phyloP scores from a whole-genome alignment of 2,329 filamentous ascomycete species.

The Pseudogymnoascus sp. region DNA sequence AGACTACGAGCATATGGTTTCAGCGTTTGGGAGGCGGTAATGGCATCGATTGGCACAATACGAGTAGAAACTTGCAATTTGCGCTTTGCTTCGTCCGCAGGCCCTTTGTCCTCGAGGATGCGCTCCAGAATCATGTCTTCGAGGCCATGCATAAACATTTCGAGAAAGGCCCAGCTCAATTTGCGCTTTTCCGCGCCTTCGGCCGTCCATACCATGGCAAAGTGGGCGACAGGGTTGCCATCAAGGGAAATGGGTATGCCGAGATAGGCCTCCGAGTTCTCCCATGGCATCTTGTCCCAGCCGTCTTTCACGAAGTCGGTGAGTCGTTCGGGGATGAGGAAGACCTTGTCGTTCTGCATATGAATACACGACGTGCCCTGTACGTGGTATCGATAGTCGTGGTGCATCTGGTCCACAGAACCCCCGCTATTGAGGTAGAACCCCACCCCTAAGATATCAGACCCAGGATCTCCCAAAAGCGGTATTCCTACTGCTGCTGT shows the following conservation, averaged over 20 bases:
- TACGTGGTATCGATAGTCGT: constrained; percentile 55
- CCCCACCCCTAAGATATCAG: constrained; percentile 55
- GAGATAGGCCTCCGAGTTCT: constrained; percentile 57
- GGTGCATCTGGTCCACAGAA: constrained; percentile 42
- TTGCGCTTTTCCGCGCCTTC: constrained; percentile 48
- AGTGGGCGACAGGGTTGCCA: constrained; percentile 59
- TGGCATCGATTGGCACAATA: constrained; percentile 45
- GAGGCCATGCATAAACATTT: constrained; percentile 59
- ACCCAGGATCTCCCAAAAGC: constrained; percentile 50
- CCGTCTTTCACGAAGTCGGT: constrained; percentile 51
- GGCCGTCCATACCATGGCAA: constrained; percentile 63
- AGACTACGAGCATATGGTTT: constrained; percentile 65
- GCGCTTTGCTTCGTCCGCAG: constrained; percentile 27
- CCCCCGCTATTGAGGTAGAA: constrained; percentile 58
- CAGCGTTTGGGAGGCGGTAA: constrained; percentile 54
- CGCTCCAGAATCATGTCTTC: constrained; percentile 58
- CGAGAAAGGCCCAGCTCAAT: constrained; percentile 57
- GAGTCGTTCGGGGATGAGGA: constrained; percentile 56
- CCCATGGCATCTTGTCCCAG: constrained; percentile 48
- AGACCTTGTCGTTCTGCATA: constrained; percentile 65
- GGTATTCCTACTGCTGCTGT: constrained; percentile 53
- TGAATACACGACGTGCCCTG: constrained; percentile 55
- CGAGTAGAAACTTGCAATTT: constrained; percentile 28
- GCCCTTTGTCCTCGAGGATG: constrained; percentile 45
- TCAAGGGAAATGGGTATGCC: constrained; percentile 57